Base-by-base conservation (phyloP, 345 rosid species). In the Rhodamnia rubescens region DNA sequence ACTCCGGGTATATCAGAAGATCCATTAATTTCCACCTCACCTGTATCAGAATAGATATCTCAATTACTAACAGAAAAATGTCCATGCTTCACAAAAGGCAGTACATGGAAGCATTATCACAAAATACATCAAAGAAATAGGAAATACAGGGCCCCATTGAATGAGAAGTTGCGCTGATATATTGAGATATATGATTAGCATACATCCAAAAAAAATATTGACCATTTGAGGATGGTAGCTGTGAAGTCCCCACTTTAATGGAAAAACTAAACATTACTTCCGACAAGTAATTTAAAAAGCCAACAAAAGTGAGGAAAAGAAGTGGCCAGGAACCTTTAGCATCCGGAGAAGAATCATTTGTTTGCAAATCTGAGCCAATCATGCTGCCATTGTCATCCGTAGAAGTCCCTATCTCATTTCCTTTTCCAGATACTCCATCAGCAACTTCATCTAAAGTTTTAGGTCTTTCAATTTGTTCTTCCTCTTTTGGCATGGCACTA, bases 351-450 rank as follows among this genome's bases (percentile, higher is more conserved):
- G 90, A 74, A 88, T 85, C 57, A 85, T 89, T 88, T 24, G 88
- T 56, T 81, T 86, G 88, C 85, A 50, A 83, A 84, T 82, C 90
- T 85, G 94, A 88, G 86, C 87, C 87, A 51, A 85, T 81, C 40
- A 90, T 64, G 86, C 87, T 90, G 52, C 90, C 91, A 86, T 84
- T 91, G 88, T 89, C 89, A 83, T 91, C 91, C 40, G 92, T 87
- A 53, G 83, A 81, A 82, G 85, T 84, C 85, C 84, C 90, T 32
- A 42, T 85, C 61, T 82, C 92, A 86, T 87, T 88, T 50, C 86
- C 89, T 84, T 88, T 58, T 14, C 61, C 86, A 64, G 90, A 87
- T 83, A 88, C 91, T 84, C 36, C 84, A 49, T 50, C 86, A 49
- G 69, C 24, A 85, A 42, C 69, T 40, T 53, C 86, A 51, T 54